Evolutionary conservation across 139 green algal genomes (phyloP).

Genomic region (Chlamydomonas sp.): DNA sequence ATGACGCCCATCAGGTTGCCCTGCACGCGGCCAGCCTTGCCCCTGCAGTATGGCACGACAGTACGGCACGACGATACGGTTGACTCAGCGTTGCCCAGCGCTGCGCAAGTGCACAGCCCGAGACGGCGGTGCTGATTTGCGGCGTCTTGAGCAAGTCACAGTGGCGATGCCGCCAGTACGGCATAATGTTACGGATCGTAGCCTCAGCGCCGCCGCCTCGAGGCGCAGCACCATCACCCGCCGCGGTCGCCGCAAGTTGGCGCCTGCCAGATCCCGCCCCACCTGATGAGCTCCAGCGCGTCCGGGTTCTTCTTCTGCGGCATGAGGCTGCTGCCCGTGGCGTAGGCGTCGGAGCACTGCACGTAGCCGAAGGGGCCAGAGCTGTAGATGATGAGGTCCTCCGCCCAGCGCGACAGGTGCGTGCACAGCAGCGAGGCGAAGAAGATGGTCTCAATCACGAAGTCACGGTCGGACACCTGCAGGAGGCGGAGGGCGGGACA

Average conservation of each 20-base stretch:
- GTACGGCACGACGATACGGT: too few species aligned
- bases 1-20: constrained; percentile 92
- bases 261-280: constrained; percentile 29
- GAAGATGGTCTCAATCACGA: constrained; percentile 92
- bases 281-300: constrained; percentile 96
- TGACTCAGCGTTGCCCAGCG: too few species aligned
- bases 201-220: background rate
- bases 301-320: constrained; percentile 99
- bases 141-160: too few species aligned
- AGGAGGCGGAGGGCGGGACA: background rate
- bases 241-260: background rate
- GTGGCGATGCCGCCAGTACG: too few species aligned
- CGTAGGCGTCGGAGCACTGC: constrained; percentile 94
- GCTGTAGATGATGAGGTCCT: constrained; percentile 98
- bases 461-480: constrained; percentile 90
- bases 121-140: too few species aligned
- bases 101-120: too few species aligned
- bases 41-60: constrained; percentile 37
- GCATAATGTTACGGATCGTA: too few species aligned
- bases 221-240: background rate
- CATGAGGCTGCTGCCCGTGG: constrained; percentile 96
- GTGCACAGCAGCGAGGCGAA: constrained; percentile 80
- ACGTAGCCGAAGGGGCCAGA: constrained; percentile 90
- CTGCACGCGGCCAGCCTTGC: constrained; percentile 84
- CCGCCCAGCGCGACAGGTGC: constrained; percentile 90